Evolutionary conservation across 2,329 filamentous ascomycete species (phyloP), one percentile per base, ranked within the genome.

Genomic region (Corinectria fuckeliana): DNA sequence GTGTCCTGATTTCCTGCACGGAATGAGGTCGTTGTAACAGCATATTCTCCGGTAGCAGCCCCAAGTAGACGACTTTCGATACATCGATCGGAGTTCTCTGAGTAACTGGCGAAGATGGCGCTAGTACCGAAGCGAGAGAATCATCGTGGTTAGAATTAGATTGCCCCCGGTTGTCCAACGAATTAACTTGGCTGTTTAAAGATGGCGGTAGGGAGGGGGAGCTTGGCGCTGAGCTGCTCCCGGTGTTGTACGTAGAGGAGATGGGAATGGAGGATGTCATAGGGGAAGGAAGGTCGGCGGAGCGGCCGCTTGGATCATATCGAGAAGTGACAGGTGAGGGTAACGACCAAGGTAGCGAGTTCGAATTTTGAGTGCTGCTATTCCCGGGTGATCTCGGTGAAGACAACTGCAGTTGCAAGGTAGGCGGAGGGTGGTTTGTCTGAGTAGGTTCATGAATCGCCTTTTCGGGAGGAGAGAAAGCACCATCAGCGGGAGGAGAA

Each of bases 1-100:
- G 36, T 13, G 52, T 25, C 8, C 53, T 36, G 14, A 47, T 30
- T 53, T 42, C 32, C 6, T 45, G 56, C 3, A 42, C 36, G 7
- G 54, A 36, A 1, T 41, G 53, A 9, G 69, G 66, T 23, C 65
- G 65, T 1, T 73, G 66, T 2, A 74, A 60, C 11, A 70, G 68
- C 3, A 85, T 67, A 52, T 82, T 81, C 38, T 80, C 78, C 0
- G 85, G 85, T 4, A 88, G 66, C 5, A 81, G 80, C 0, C 85
- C 85, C 0, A 86, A 74, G 56, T 83, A 87, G 1, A 87, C 74
- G 3, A 87, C 78, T 16, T 80, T 79, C 3, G 78, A 77, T 1
- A 82, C 75, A 60, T 85, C 81, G 55, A 88, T 85, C 1, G 81
- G 80, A 1, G 79, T 78, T 32, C 79, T 76, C 54, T 85, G 83